Evolutionary conservation across 805 yeast genomes (phyloP).

Genomic region (Saturnispora silvae): DNA sequence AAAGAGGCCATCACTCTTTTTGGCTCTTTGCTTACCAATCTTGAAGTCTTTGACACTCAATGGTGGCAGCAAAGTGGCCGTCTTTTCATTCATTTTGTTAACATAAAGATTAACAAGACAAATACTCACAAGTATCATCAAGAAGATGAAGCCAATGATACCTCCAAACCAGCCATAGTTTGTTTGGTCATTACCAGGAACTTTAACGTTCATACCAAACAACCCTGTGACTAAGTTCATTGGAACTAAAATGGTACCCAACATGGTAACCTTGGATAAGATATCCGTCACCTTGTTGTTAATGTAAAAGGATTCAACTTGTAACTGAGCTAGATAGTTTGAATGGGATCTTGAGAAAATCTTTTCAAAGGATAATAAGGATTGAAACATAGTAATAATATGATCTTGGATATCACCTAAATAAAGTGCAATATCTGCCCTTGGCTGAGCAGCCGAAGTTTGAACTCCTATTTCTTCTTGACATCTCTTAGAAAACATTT

Average conservation of each 20-base stretch:
- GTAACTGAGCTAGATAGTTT: slow-evolving; percentile 86
- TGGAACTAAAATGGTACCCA: slow-evolving; percentile 87
- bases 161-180: slow-evolving; percentile 46
- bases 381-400: slow-evolving; percentile 91
- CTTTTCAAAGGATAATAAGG: slow-evolving; percentile 80
- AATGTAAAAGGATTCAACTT: slow-evolving; percentile 82
- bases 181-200: slow-evolving; percentile 52
- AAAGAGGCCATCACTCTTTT: slow-evolving; percentile 9
- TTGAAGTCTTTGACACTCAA: slow-evolving; percentile 22
- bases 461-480: slow-evolving; percentile 46
- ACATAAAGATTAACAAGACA: slow-evolving; percentile 20
- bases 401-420: slow-evolving; percentile 96
- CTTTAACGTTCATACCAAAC: slow-evolving; percentile 90
- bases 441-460: slow-evolving; percentile 43
- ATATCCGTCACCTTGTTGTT: slow-evolving; percentile 79
- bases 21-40: slow-evolving; percentile 19
- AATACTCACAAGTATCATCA: slow-evolving; percentile 17
- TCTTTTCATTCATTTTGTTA: slow-evolving; percentile 14
- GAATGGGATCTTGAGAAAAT: slow-evolving; percentile 87
- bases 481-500: slow-evolving; percentile 92
- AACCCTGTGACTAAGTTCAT: slow-evolving; percentile 83
- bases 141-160: slow-evolving; percentile 24
- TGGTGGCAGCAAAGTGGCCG: slow-evolving; percentile 10
- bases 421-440: slow-evolving; percentile 85
- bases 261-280: slow-evolving; percentile 76